A percentile compares a stretch with the other conserved stretches of the same genome.
Evolutionary conservation across 306 rosid genomes (phyloP).

Genomic region (Dicorynia guianensis): DNA sequence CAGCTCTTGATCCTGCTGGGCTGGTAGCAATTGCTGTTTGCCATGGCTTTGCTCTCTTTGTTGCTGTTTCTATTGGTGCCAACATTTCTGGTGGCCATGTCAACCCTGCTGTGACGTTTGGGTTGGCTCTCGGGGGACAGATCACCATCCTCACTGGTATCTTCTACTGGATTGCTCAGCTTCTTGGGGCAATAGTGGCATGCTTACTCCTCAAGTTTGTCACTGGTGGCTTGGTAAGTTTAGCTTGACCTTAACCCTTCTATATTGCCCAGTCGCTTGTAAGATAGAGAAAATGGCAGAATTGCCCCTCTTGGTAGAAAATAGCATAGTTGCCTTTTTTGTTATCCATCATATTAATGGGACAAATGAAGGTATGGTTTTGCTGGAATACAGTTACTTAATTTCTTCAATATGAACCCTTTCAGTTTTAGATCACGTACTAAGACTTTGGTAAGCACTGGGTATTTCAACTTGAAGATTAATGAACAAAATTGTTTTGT

Average conservation of each 20-base stretch:
- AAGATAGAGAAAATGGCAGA: constrained; percentile 11
- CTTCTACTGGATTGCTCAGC: constrained; percentile 92
- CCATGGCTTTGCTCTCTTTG: constrained; percentile 89
- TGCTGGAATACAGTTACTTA: background rate
- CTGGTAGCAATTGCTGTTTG: constrained; percentile 78
- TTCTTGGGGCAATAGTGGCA: constrained; percentile 82
- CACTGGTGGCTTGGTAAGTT: constrained; percentile 81
- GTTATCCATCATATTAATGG: too few relatives aligned
- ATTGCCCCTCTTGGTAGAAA: background rate
- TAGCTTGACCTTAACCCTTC: background rate
- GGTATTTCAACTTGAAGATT: too few relatives aligned
- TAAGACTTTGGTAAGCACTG: too few relatives aligned
- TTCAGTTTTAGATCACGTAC: too few relatives aligned
- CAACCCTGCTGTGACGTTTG: constrained; percentile 95
- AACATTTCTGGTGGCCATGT: constrained; percentile 97
- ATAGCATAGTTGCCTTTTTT: constrained; percentile 7
- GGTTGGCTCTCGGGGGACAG: constrained; percentile 92
- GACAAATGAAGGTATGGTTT: background rate
- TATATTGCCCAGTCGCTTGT: constrained; percentile 1
- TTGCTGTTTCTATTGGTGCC: constrained; percentile 83
- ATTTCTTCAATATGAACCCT: background rate
- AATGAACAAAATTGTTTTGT: too few relatives aligned
- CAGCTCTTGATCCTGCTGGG: constrained; percentile 86
- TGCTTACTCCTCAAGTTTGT: constrained; percentile 77
- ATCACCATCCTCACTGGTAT: constrained; percentile 81